Evolutionary conservation across 2,329 filamentous ascomycete species (phyloP), one percentile per base, ranked within the genome.

Genomic region (Exophiala alcalophila): DNA sequence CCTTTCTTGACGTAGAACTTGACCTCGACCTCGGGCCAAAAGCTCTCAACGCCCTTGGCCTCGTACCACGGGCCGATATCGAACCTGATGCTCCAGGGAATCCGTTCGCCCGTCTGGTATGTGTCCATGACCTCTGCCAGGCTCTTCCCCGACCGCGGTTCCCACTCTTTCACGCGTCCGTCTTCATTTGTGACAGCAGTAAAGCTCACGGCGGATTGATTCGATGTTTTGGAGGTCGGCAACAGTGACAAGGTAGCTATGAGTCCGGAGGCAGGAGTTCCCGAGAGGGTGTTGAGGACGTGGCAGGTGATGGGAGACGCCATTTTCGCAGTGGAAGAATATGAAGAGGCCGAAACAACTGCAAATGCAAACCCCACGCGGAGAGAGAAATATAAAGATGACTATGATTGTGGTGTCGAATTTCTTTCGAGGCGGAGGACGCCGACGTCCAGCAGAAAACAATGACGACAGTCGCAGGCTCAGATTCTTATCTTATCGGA

Each of bases 191-290:
- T 72, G 14, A 57, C 61, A 25, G 65, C 66, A 41, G 52, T 56
- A 57, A 68, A 70, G 15, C 45, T 59, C 39, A 57, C 38, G 18
- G 53, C 26, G 15, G 47, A 25, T 28, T 40, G 47, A 19, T 32
- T 45, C 32, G 42, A 40, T 18, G 56, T 44, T 34, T 48, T 55
- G 30, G 49, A 69, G 65, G 35, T 86, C 68, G 18, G 83, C 56
- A 96, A 67, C 36, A 78, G 66, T 2, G 68, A 69, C 23, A 74
- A 64, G 0, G 66, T 68, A 53, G 76, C 74, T 20, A 69, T 67
- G 14, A 78, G 62, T 16, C 66, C 59, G 1, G 66, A 62, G 14
- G 65, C 66, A 7, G 69, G 65, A 7, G 66, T 68, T 33, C 68
- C 66, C 32, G 67, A 67, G 36, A 70, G 55, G 23, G 67, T 71